Conservation (phyloP, 2,329 filamentous ascomycete species). For the Myriosclerotinia duriaeana region DNA sequence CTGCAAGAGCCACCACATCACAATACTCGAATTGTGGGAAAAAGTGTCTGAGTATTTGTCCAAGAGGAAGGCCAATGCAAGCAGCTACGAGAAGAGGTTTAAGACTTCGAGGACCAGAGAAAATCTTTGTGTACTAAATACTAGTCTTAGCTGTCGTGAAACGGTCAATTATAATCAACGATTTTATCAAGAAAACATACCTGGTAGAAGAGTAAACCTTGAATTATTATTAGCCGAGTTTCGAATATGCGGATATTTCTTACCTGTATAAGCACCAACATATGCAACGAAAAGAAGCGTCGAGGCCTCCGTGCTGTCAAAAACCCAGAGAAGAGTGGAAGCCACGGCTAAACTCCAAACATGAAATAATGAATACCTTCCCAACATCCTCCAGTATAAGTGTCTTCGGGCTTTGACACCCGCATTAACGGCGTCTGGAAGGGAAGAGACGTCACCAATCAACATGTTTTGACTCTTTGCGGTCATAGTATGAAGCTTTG, state of each 20-base stretch:
- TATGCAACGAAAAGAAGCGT: slow-evolving; percentile 49
- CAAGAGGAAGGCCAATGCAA: slow-evolving; percentile 48
- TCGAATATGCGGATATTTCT: background rate
- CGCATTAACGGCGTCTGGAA: slow-evolving; percentile 15
- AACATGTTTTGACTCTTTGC: slow-evolving; percentile 19
- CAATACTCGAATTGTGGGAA: slow-evolving; percentile 46
- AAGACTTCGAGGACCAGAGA: slow-evolving; percentile 50
- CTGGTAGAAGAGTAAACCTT: slow-evolving; percentile 21
- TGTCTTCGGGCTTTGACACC: slow-evolving; percentile 41
- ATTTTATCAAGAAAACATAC: slow-evolving; percentile 1
- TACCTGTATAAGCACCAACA: slow-evolving; percentile 42
- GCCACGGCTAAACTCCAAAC: slow-evolving; percentile 41
- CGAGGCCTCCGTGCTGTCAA: slow-evolving; percentile 46
- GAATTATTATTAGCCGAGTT: background rate
- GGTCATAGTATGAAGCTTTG: slow-evolving; percentile 20
- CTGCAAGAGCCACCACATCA: slow-evolving; percentile 49
- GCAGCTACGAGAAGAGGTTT: slow-evolving; percentile 50
- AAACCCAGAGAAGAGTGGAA: slow-evolving; percentile 52
- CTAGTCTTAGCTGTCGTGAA: slow-evolving; percentile 1
- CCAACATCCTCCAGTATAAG: slow-evolving; percentile 39
- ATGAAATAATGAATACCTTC: slow-evolving; percentile 49
- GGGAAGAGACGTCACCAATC: slow-evolving; percentile 20
- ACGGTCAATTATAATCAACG: background rate
- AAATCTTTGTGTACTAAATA: slow-evolving; percentile 52
- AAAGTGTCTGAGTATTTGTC: slow-evolving; percentile 46